Evolutionary conservation across 495 filamentous ascomycete genomes (phyloP), one percentile per base, ranked within the genome.

Genomic region (Aspergillus sparsus): DNA sequence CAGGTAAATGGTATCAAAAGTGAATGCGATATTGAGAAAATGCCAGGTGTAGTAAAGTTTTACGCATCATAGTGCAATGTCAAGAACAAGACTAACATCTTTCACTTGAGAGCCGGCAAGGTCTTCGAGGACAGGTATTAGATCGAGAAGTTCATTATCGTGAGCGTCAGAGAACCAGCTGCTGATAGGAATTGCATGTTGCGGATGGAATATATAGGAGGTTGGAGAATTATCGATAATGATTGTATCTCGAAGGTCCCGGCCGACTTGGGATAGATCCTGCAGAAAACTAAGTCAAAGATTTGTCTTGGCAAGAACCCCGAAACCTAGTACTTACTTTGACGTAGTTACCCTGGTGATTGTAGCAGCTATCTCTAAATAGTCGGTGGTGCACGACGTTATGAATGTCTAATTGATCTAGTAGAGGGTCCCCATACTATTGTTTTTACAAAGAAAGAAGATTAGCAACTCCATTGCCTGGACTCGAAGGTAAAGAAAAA

Each of bases 81-180:
- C 94, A 63, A 98, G 87, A 67, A 99, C 94, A 66, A 98, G 79
- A 80, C 93, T 98, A 74, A 99, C 95, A 77, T 99, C 94, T 77
- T 87, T 83, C 57, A 98, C 95, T 68, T 91, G 89, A 37, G 83
- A 66, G 62, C 88, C 86, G 55, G 94, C 93, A 64, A 99, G 84
- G 77, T 99, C 94, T 81, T 98, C 95, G 65, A 99, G 91, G 64
- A 99, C 94, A 18, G 94, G 94, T 70, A 99, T 99, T 61, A 99
- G 81, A 71, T 99, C 94, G 66, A 99, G 82, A 59, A 99, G 84
- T 81, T 99, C 94, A 74, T 99, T 99, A 79, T 99, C 94, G 76
- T 99, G 94, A 57, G 95, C 94, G 78, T 99, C 94, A 68, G 93
- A 97, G 80, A 99, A 99, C 94, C 94, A 99, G 83, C 93, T 97